These are phyloP conservation scores for Chaetomium sp. DNA, from an alignment of 2,329 filamentous ascomycete species.

Conservation along the genomic window DNA sequence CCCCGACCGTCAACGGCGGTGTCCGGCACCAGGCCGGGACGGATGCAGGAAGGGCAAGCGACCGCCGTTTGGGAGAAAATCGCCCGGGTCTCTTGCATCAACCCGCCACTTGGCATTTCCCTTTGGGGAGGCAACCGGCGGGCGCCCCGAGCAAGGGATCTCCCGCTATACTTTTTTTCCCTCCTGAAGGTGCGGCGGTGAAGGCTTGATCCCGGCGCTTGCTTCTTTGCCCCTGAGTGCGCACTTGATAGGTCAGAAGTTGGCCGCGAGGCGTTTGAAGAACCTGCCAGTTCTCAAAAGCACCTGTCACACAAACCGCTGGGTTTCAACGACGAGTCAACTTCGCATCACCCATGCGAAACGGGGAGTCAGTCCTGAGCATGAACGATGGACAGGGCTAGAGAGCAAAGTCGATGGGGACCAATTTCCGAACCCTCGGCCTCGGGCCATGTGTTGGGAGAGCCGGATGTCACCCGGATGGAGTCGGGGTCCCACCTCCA, in stretches of 20 bases:
- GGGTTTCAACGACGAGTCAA: neutral
- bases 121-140: conserved; percentile 20
- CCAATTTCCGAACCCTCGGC: conserved; percentile 34
- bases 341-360: conserved; percentile 17
- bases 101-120: conserved; percentile 22
- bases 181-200: conserved; percentile 26
- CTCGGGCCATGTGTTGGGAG: conserved; percentile 27
- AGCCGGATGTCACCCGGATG: conserved; percentile 28
- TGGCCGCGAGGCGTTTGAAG: neutral
- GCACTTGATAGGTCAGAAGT: conserved; percentile 10
- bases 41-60: conserved; percentile 8
- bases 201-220: conserved; percentile 10
- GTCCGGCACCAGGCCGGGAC: conserved; percentile 16
- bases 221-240: conserved; percentile 13
- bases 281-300: neutral
- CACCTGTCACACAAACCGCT: neutral
- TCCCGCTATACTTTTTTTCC: conserved; percentile 9
- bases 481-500: conserved; percentile 26
- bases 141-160: conserved; percentile 22
- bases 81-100: conserved; percentile 20
- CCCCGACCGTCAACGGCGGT: conserved; percentile 17
- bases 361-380: conserved; percentile 11
- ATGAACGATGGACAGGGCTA: conserved; percentile 17
- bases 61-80: conserved; percentile 23
- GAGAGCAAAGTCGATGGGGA: conserved; percentile 22